Conservation (phyloP, 345 rosid species). For the Pistacia vera region DNA sequence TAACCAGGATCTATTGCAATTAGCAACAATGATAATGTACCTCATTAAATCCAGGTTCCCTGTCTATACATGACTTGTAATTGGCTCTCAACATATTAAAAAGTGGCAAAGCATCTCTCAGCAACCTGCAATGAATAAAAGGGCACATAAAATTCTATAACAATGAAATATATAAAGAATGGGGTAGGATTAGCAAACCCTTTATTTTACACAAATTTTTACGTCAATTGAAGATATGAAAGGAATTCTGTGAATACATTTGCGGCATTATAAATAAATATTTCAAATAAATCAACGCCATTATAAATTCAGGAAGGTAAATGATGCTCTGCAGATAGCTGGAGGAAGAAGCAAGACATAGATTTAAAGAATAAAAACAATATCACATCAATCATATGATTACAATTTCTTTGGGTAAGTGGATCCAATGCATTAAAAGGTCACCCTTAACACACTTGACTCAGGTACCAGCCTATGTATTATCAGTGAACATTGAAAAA, state of each 20-base stretch:
- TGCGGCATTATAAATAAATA: not conserved
- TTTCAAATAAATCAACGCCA: conserved; percentile 2
- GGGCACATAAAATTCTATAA: not conserved
- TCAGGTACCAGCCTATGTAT: not conserved
- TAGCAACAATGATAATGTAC: conserved; percentile 33
- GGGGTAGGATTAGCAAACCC: too few relatives aligned
- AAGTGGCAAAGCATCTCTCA: conserved; percentile 94
- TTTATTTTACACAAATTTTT: too few relatives aligned
- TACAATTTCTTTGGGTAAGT: not conserved
- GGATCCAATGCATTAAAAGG: not conserved
- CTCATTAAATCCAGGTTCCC: conserved; percentile 87
- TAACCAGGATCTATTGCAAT: not conserved
- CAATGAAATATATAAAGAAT: not conserved
- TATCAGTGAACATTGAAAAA: not conserved
- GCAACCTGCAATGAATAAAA: conserved; percentile 50
- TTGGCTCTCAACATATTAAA: conserved; percentile 80
- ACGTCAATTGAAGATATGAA: not conserved
- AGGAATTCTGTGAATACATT: not conserved
- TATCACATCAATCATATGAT: not conserved
- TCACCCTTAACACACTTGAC: not conserved
- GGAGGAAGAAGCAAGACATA: not conserved
- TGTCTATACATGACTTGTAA: conserved; percentile 70
- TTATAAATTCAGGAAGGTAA: not conserved
- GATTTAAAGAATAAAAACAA: not conserved
- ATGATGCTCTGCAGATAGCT: conserved; percentile 1